Evolutionary conservation across 1,284 basidiomycete genomes (phyloP).

Genomic region (Schizophyllum commune): DNA sequence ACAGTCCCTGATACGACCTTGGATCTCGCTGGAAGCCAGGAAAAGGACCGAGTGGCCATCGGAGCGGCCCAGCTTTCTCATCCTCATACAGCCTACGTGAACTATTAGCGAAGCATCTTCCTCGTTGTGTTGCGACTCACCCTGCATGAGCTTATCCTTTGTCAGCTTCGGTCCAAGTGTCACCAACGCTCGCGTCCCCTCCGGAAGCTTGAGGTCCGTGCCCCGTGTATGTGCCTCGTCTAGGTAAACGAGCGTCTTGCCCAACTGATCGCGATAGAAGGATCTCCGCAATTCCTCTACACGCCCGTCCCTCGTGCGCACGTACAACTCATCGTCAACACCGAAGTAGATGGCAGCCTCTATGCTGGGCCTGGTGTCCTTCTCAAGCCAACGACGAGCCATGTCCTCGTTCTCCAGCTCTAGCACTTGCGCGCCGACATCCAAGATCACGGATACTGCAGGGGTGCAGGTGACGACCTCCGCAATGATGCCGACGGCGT

Average conservation of each 20-base stretch:
- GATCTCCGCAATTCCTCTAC: constrained; percentile 35
- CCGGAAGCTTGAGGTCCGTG: constrained; percentile 45
- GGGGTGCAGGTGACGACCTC: constrained; percentile 24
- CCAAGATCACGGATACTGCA: constrained; percentile 38
- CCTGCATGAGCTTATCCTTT: constrained; percentile 48
- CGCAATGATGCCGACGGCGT: constrained; percentile 24
- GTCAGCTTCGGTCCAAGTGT: constrained; percentile 47
- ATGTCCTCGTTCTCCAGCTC: constrained; percentile 38
- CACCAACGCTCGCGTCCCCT: constrained; percentile 36
- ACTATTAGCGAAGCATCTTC: neutral
- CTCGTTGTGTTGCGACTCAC: constrained; percentile 19
- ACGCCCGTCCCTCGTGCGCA: constrained; percentile 32
- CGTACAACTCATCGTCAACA: constrained; percentile 30
- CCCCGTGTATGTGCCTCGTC: constrained; percentile 54
- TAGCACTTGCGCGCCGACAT: constrained; percentile 52
- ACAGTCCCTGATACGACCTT: constrained; percentile 16
- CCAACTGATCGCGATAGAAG: constrained; percentile 32
- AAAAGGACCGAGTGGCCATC: constrained; percentile 23
- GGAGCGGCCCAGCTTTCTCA: constrained; percentile 26
- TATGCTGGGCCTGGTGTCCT: constrained; percentile 16
- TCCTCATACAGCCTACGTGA: constrained; percentile 37
- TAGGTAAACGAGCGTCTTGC: constrained; percentile 42
- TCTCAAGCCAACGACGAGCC: constrained; percentile 31
- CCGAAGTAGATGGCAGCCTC: constrained; percentile 42
- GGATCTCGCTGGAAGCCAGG: constrained; percentile 25